A percentile compares a stretch with the other conserved stretches of the same genome.
Conservation (phyloP, 768 basidiomycete genomes). For the Astraeus odoratus region DNA sequence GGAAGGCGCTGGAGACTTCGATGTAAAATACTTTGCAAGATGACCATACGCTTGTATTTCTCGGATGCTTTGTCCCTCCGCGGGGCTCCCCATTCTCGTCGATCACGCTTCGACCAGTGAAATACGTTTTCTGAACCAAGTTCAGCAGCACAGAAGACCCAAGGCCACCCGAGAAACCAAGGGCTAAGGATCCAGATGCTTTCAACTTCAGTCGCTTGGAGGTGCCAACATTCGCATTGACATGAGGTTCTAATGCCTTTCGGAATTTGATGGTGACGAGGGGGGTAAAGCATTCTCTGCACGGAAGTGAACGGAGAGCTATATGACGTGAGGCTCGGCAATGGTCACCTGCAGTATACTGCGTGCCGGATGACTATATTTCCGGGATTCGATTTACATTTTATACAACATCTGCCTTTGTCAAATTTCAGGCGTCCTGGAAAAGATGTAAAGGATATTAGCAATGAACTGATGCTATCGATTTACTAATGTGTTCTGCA, state of each 20-base stretch:
- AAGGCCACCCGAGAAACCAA: conserved; percentile 76
- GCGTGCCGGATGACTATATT: conserved; percentile 73
- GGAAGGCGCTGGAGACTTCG: conserved; percentile 55
- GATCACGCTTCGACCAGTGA: conserved; percentile 25
- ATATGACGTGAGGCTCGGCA: neutral
- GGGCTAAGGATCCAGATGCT: conserved; percentile 59
- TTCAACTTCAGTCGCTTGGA: conserved; percentile 54
- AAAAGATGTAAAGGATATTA: conserved; percentile 1
- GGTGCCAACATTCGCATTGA: conserved; percentile 51
- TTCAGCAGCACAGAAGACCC: conserved; percentile 71
- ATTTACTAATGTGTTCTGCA: conserved; percentile 16
- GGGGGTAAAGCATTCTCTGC: conserved; percentile 61
- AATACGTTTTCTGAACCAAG: conserved; percentile 55
- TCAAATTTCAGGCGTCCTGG: conserved; percentile 63
- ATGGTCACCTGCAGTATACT: conserved; percentile 74
- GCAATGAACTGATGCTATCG: neutral
- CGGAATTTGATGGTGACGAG: conserved; percentile 59
- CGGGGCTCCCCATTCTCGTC: conserved; percentile 26
- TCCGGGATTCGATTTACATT: conserved; percentile 60
- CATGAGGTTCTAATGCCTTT: conserved; percentile 52
- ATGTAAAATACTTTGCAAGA: conserved; percentile 62
- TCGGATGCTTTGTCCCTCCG: conserved; percentile 63
- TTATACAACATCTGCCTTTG: conserved; percentile 61
- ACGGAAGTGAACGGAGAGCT: neutral
- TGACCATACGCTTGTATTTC: conserved; percentile 55